Evolutionary conservation across 2,329 filamentous ascomycete genomes (phyloP).

Genomic region (Colletotrichum noveboracense): DNA sequence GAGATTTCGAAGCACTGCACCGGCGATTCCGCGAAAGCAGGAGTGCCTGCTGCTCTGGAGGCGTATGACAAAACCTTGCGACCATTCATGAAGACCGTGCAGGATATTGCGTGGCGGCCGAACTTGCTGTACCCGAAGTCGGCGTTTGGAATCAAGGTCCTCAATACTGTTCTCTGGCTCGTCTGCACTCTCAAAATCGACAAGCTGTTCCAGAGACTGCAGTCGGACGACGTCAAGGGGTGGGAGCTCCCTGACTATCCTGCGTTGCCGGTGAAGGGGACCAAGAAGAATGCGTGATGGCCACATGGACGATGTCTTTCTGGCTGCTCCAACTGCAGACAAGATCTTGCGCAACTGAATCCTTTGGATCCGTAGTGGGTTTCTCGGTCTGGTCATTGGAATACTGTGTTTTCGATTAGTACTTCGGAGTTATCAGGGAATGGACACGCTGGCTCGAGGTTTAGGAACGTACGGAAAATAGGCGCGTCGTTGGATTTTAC

Average conservation of each 20-base stretch:
- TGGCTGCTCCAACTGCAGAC: not conserved
- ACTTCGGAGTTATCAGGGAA: not conserved
- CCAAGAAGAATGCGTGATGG: not conserved
- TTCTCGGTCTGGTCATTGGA: not conserved
- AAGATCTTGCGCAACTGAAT: not conserved
- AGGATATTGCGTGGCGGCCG: constrained; percentile 29
- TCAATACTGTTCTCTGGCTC: constrained; percentile 5
- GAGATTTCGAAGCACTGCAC: constrained; percentile 43
- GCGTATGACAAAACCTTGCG: constrained; percentile 49
- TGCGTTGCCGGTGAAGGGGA: not conserved
- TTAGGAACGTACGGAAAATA: not conserved
- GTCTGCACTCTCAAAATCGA: not conserved
- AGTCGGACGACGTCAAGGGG: constrained; percentile 7
- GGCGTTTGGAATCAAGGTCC: not conserved
- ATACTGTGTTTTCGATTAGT: not conserved
- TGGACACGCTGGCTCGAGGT: not conserved
- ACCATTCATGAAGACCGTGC: constrained; percentile 48
- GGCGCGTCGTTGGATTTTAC: not conserved
- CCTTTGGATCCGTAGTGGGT: not conserved
- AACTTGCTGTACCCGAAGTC: constrained; percentile 10
- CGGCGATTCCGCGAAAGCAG: not conserved
- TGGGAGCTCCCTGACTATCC: constrained; percentile 13
- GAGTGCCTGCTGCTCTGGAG: constrained; percentile 37
- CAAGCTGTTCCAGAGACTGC: constrained; percentile 4
- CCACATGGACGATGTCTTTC: not conserved